Base-by-base conservation (phyloP, 1,284 basidiomycete species). In the Moesziomyces aphidis region DNA sequence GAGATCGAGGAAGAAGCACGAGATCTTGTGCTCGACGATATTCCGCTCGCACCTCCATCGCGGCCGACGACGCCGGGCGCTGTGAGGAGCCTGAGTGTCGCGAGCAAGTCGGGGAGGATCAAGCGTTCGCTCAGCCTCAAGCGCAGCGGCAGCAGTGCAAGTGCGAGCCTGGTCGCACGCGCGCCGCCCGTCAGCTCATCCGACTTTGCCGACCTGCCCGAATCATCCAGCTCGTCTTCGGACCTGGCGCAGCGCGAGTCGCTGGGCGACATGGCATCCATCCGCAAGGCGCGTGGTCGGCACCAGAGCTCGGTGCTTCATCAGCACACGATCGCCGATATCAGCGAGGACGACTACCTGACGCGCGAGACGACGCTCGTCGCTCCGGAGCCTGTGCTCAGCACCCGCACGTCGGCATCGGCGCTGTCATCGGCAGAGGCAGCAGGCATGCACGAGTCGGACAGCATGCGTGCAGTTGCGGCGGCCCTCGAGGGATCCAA, bases 101-200 rank as follows among this genome's bases (percentile, higher is more conserved):
- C 65, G 4, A 65, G 71, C 65, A 68, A 52, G 49, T 52, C 70
- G 1, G 71, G 55, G 0, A 59, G 61, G 1, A 63, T 76, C 65
- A 64, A 61, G 55, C 73, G 74, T 21, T 73, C 74, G 4, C 55
- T 76, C 21, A 69, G 63, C 34, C 66, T 76, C 49, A 73, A 77
- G 54, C 43, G 70, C 15, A 69, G 66, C 28, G 55, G 50, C 1
- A 71, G 66, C 45, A 60, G 28, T 3, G 71, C 66, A 0, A 62
- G 64, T 44, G 51, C 64, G 10, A 70, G 60, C 10, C 67, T 77
- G 9, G 64, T 64, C 10, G 56, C 64, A 7, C 62, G 74, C n/a
- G 74, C 74, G 17, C 71, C 74, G 15, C 74, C 74, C 7, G 74
- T 77, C 7, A 73, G 71, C 60, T 77, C 74, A 4, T 66, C 59